These are phyloP conservation scores for Takashimella koratensis DNA, from an alignment of 1,284 basidiomycete genomes.

Conservation along the genomic window DNA sequence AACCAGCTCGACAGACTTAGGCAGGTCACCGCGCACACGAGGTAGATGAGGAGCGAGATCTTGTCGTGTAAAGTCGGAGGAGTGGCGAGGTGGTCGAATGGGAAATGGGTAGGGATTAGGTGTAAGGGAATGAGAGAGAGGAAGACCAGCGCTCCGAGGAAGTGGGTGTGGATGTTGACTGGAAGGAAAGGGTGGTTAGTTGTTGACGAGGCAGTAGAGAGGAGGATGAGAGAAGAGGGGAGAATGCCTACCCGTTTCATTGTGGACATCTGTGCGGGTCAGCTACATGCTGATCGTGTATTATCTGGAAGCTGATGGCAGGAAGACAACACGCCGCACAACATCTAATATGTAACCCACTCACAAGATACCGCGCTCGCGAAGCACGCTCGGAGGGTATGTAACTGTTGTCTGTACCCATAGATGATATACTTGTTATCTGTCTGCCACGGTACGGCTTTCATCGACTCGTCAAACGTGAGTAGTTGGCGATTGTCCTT, in stretches of 20 bases:
- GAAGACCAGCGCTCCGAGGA: conserved; percentile 71
- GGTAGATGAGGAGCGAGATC: conserved; percentile 63
- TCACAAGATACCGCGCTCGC: conserved; percentile 68
- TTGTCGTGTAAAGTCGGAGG: conserved; percentile 58
- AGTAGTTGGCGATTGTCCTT: conserved; percentile 14
- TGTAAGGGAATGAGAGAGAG: conserved; percentile 55
- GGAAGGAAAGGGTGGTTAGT: no score
- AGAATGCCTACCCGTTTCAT: conserved; percentile 64
- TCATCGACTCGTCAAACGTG: conserved; percentile 33
- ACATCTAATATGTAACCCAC: no score
- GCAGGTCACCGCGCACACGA: conserved; percentile 70
- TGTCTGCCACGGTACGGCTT: conserved; percentile 45
- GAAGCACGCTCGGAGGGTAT: conserved; percentile 63
- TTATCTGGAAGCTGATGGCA: no score
- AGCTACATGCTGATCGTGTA: no score
- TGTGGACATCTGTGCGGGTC: no score
- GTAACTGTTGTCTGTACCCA: conserved; percentile 71
- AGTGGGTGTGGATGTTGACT: conserved; percentile 90
- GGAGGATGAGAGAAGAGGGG: no score
- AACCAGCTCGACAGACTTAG: conserved; percentile 70
- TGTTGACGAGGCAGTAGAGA: no score
- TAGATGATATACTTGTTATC: conserved; percentile 71
- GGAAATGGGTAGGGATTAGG: conserved; percentile 54
- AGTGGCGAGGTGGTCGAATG: conserved; percentile 17
- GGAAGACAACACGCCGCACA: conserved; percentile 2